Evolutionary conservation across 441 rosid species (phyloP).

Genomic region (Populus hybrid): DNA sequence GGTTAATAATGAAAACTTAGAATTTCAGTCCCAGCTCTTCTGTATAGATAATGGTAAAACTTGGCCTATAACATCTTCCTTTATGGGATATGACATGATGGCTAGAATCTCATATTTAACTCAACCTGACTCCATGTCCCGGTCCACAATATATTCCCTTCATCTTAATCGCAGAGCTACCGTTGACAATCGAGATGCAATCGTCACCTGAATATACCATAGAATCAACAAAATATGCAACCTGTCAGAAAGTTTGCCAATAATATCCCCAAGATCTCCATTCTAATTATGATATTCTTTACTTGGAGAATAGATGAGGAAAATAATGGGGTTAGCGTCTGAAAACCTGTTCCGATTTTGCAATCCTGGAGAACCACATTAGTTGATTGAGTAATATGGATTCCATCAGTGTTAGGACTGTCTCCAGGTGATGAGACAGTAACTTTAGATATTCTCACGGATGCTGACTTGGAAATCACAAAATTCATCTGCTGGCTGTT

Average conservation of each 20-base stretch:
- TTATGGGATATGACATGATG: not conserved
- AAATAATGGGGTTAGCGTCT: conserved; percentile 10
- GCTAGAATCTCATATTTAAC: not conserved
- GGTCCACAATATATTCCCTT: conserved; percentile 86
- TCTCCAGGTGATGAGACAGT: conserved; percentile 78
- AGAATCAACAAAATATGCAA: conserved; percentile 9
- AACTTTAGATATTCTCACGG: conserved; percentile 62
- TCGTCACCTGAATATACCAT: conserved; percentile 71
- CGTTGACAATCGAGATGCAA: conserved; percentile 87
- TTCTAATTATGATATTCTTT: not conserved
- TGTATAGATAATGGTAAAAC: too few species aligned
- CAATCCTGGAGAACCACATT: conserved; percentile 71
- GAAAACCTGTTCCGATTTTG: conserved; percentile 96
- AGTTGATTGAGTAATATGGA: conserved; percentile 83
- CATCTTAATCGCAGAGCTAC: conserved; percentile 76
- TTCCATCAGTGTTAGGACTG: conserved; percentile 97
- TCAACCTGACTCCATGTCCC: conserved; percentile 92
- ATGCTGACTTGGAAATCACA: conserved; percentile 61
- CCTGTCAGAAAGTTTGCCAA: not conserved
- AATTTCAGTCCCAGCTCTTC: too few species aligned
- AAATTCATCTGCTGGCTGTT: conserved; percentile 97
- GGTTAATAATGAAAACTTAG: not conserved
- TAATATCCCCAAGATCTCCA: not conserved
- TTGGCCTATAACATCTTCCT: not conserved
- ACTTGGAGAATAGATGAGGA: not conserved